phyloP scores from a whole-genome alignment of 257 asterid species.

The Gardenia jasminoides region DNA sequence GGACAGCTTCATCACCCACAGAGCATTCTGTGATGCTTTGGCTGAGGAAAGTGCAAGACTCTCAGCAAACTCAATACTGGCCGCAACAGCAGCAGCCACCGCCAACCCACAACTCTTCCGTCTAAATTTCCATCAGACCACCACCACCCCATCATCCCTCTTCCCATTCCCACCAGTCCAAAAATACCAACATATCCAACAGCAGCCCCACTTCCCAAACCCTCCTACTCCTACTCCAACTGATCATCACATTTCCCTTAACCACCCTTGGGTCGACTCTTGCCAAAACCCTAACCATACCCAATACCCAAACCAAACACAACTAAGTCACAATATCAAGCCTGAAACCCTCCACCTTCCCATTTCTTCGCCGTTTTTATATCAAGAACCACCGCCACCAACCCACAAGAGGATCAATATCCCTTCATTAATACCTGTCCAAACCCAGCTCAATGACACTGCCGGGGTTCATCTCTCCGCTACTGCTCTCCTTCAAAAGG shows the following conservation, averaged over 20 bases:
- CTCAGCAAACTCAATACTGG: constrained; percentile 54
- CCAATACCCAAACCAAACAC: constrained; percentile 24
- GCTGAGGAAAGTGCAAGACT: constrained; percentile 89
- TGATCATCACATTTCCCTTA: not conserved
- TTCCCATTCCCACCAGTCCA: constrained; percentile 35
- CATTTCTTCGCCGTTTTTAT: constrained; percentile 34
- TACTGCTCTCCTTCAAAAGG: constrained; percentile 74
- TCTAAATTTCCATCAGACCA: constrained; percentile 24
- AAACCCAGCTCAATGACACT: constrained; percentile 8
- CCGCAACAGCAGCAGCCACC: constrained; percentile 33
- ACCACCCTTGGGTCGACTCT: constrained; percentile 22
- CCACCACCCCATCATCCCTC: constrained; percentile 23
- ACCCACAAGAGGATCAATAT: constrained; percentile 10
- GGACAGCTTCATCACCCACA: constrained; percentile 82
- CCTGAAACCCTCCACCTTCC: constrained; percentile 49
- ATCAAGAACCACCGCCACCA: constrained; percentile 28
- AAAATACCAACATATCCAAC: constrained; percentile 9
- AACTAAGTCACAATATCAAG: constrained; percentile 33
- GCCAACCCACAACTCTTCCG: constrained; percentile 27
- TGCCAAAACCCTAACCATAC: constrained; percentile 34
- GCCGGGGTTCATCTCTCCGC: constrained; percentile 43
- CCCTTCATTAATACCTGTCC: constrained; percentile 30
- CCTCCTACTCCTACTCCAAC: not conserved
- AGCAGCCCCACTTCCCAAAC: constrained; percentile 15
- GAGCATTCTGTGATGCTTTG: constrained; percentile 89